phyloP scores from a whole-genome alignment of 2,329 filamentous ascomycete species.

The Periconia sp. region DNA sequence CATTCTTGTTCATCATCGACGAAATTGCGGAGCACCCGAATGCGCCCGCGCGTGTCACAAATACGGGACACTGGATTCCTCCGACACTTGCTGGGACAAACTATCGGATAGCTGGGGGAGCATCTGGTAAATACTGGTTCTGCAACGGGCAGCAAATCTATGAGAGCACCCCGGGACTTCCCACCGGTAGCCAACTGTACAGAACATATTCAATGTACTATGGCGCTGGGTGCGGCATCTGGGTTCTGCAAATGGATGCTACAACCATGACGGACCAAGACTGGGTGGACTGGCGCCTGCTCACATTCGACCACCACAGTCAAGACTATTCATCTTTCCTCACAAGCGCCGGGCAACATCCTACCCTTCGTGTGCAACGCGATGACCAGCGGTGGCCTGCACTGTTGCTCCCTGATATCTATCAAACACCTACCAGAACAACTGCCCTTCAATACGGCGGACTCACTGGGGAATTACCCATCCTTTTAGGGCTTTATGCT shows the following conservation, averaged over 20 bases:
- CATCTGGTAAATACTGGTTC: conserved; percentile 19
- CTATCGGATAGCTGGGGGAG: conserved; percentile 11
- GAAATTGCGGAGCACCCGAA: conserved; percentile 25
- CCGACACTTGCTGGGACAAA: conserved; percentile 10
- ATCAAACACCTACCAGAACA: conserved; percentile 16
- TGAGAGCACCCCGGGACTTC: conserved; percentile 5
- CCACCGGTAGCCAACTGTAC: conserved; percentile 1
- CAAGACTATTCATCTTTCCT: conserved; percentile 29
- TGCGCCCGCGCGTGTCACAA: background rate
- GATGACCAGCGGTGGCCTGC: conserved; percentile 19
- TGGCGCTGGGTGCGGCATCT: conserved; percentile 25
- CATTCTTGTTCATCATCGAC: conserved; percentile 32
- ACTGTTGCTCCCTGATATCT: conserved; percentile 32
- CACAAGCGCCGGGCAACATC: conserved; percentile 21
- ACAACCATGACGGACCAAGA: conserved; percentile 6
- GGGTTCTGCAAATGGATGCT: conserved; percentile 26
- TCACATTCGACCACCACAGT: conserved; percentile 27
- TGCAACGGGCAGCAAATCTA: conserved; percentile 21
- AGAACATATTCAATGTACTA: conserved; percentile 30
- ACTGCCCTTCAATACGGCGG: conserved; percentile 22
- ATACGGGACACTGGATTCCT: conserved; percentile 23
- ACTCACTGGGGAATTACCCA: conserved; percentile 38
- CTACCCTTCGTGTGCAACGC: conserved; percentile 16
- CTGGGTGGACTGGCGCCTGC: conserved; percentile 20
- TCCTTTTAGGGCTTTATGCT: conserved; percentile 39